Percentiles rank a stretch among this genome's conserved stretches.
These are phyloP conservation scores for Fusarium neocosmosporiellum DNA, from an alignment of 2,329 filamentous ascomycete species.

Conservation along the genomic window DNA sequence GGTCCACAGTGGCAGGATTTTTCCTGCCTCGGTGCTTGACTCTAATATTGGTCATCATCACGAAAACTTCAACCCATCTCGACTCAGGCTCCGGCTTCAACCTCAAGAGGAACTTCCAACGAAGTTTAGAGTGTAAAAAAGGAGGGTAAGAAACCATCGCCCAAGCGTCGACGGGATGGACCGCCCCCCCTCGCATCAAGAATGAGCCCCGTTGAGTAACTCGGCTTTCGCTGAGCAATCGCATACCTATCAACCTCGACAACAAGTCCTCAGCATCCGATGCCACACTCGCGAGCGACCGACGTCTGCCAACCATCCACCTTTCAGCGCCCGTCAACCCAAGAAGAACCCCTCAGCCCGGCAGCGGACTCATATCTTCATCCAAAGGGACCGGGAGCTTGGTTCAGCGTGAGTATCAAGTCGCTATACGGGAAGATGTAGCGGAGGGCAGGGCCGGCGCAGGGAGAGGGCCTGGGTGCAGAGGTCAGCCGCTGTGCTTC, in stretches of 20 bases:
- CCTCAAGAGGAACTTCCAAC: conserved; percentile 51
- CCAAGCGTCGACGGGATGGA: conserved; percentile 33
- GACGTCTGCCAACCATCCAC: conserved; percentile 58
- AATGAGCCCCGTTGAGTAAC: conserved; percentile 99
- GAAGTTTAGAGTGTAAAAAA: conserved; percentile 54
- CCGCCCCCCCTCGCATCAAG: conserved; percentile 89
- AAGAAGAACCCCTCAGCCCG: conserved; percentile 38
- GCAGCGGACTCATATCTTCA: conserved; percentile 87
- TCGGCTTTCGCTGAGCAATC: conserved; percentile 77
- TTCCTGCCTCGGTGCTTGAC: conserved; percentile 91
- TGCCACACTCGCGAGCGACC: conserved; percentile 57
- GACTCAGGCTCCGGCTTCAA: conserved; percentile 26
- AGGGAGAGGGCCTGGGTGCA: conserved; percentile 65
- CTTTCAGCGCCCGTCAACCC: conserved; percentile 22
- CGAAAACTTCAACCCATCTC: conserved; percentile 64
- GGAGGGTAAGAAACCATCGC: conserved; percentile 37
- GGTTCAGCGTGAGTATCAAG: conserved; percentile 42
- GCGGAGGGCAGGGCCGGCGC: conserved; percentile 56
- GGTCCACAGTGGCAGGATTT: conserved; percentile 47
- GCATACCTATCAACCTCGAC: conserved; percentile 99
- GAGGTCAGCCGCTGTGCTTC: conserved; percentile 95
- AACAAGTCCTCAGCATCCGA: conserved; percentile 73
- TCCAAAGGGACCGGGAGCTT: conserved; percentile 68
- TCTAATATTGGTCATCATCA: conserved; percentile 96
- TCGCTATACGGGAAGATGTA: conserved; percentile 51